A percentile compares a stretch with the other conserved stretches of the same genome.
Evolutionary conservation across 148 eudicot species (phyloP).

Genomic region (Fagopyrum homotropicum): DNA sequence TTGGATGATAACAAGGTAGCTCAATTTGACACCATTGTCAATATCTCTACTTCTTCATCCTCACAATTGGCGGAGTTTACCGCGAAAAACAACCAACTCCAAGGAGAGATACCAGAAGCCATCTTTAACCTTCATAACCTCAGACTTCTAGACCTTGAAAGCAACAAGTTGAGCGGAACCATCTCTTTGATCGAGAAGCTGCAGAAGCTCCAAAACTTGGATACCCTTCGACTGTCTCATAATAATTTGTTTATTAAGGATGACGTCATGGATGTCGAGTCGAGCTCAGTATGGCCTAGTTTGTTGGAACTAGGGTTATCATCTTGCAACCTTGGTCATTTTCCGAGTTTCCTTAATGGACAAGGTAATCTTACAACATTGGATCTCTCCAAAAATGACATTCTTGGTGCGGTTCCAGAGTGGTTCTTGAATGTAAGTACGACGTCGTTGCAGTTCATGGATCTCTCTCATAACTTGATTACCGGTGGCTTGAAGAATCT

Average conservation of each 20-base stretch:
- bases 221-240: neutral
- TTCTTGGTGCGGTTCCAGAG: neutral
- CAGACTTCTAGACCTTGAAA: neutral
- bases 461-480: conserved; percentile 25
- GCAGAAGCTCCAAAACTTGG: conserved; percentile 6
- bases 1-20: neutral
- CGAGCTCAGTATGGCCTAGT: neutral
- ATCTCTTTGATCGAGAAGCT: conserved; percentile 11
- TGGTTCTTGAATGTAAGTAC: neutral
- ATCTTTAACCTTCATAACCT: conserved; percentile 11
- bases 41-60: neutral
- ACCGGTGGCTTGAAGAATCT: conserved; percentile 11
- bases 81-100: neutral
- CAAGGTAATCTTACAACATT: neutral
- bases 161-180: conserved; percentile 20
- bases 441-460: neutral
- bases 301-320: neutral
- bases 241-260: neutral
- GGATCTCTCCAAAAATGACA: conserved; percentile 15
- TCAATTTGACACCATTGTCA: neutral
- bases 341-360: conserved; percentile 10
- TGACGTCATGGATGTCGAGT: neutral
- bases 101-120: conserved; percentile 12
- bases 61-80: neutral
- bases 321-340: conserved; percentile 19